Evolutionary conservation across 805 yeast genomes (phyloP).

Genomic region (Torulaspora quercuum): DNA sequence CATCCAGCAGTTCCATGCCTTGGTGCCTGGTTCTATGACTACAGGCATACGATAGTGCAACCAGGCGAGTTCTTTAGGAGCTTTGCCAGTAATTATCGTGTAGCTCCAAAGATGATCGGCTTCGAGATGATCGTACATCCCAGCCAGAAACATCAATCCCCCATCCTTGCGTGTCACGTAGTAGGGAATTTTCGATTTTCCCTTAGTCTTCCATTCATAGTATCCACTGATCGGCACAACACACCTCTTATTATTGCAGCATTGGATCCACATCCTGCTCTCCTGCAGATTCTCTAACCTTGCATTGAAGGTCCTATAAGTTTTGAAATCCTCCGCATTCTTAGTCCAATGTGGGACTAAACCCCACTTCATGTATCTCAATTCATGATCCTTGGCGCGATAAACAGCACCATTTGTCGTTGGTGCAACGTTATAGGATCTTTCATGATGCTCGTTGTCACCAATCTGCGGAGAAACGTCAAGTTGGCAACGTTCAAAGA

Average conservation of each 20-base stretch:
- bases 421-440: slow-evolving; percentile 61
- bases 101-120: slow-evolving; percentile 43
- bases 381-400: slow-evolving; percentile 18
- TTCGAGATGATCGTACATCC: slow-evolving; percentile 40
- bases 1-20: slow-evolving; percentile 66
- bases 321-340: slow-evolving; percentile 33
- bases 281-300: slow-evolving; percentile 53
- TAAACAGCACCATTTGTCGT: slow-evolving; percentile 48
- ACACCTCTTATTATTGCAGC: slow-evolving; percentile 54
- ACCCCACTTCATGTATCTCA: slow-evolving; percentile 75
- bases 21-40: slow-evolving; percentile 54
- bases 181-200: slow-evolving; percentile 55
- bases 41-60: slow-evolving; percentile 79
- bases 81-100: slow-evolving; percentile 72
- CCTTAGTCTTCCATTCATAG: slow-evolving; percentile 65
- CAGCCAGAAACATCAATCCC: slow-evolving; percentile 63
- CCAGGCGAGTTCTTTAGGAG: slow-evolving; percentile 59
- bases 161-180: slow-evolving; percentile 54
- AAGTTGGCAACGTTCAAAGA: slow-evolving; percentile 15
- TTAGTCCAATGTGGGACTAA: slow-evolving; percentile 66
- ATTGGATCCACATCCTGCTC: slow-evolving; percentile 55
- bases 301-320: slow-evolving; percentile 66
- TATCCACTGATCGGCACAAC: slow-evolving; percentile 79
- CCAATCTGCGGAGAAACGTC: slow-evolving; percentile 16
- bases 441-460: slow-evolving; percentile 20